Evolutionary conservation across 257 asterid genomes (phyloP).

Genomic region (Rehmannia glutinosa): DNA sequence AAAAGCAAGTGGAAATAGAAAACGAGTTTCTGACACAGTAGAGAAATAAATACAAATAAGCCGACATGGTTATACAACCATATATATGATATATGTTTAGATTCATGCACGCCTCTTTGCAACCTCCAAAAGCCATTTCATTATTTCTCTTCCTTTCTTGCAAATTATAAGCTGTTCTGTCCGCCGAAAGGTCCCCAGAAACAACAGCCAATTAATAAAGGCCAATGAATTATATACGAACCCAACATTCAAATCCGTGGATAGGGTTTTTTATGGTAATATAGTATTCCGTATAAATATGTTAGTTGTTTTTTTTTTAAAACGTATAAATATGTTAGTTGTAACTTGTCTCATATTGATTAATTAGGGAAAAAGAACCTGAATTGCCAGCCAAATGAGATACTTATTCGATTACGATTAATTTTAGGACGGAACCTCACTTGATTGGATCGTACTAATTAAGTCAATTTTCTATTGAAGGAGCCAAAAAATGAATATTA

Average conservation of each 20-base stretch:
- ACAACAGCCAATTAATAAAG: conserved; percentile 14
- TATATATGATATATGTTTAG: background rate
- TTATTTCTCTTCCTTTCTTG: background rate
- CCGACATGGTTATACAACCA: background rate
- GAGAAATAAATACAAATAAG: background rate
- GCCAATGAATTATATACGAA: conserved; percentile 12
- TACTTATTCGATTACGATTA: no score
- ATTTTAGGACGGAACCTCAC: no score
- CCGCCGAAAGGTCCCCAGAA: conserved; percentile 46
- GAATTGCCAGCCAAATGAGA: no score
- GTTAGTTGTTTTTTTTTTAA: no score
- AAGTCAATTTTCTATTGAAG: no score
- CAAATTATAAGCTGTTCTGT: conserved; percentile 29
- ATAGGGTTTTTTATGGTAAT: background rate
- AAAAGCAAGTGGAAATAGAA: background rate
- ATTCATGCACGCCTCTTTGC: conserved; percentile 34
- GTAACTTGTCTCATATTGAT: no score
- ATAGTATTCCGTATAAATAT: no score
- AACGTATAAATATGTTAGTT: no score
- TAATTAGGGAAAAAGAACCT: no score
- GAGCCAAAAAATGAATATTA: no score
- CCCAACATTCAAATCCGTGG: background rate
- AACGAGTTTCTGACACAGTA: background rate
- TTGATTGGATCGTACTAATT: no score
- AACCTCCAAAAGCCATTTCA: conserved; percentile 42